Base-by-base conservation (phyloP, 2,329 filamentous ascomycete species). In the Lasiodiplodia sp. region DNA sequence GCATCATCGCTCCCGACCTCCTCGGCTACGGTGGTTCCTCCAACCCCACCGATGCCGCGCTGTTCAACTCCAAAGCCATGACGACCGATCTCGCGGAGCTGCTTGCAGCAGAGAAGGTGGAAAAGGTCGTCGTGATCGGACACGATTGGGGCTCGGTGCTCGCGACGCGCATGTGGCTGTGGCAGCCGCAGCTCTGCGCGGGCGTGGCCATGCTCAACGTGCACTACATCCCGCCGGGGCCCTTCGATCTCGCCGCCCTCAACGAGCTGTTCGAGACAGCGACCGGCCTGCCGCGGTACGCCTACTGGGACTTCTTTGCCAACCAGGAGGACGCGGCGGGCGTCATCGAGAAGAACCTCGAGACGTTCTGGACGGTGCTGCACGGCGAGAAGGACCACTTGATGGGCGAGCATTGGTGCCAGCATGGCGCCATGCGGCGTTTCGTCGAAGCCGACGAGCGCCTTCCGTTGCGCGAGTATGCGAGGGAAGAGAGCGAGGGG, bases 81-180 rank as follows among this genome's bases (percentile, higher is more conserved):
- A 71, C 71, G 18, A 68, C 70, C 28, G 75, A 77, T 58, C 67
- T 77, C 47, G 67, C 71, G 1, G 75, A 77, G 10, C 74, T 78
- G 38, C 69, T 77, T 31, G 72, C 75, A 55, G 70, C 71, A 4
- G 75, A 77, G 66, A 58, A 60, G 8, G 52, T 69, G 40, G 25
- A 55, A 8, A 72, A 72, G 11, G 56, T 75, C 38, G 65, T 72
- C 25, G 58, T 37, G 16, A 75, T 85, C 40, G 84, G 84, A 52
- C 84, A 86, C 70, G 84, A 86, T 72, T 86, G 83, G 83, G 84
- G 85, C 40, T 79, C 79, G 14, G 69, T 67, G 7, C 69, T 81
- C 12, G 79, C 80, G 0, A 77, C 80, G 65, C 78, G 83, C 14
- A 68, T 84, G 11, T 84, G 81, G 71, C 77, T 82, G 57, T 81